Evolutionary conservation across 352 stramenopile species (phyloP).

Genomic region (Peronospora belbahrii): DNA sequence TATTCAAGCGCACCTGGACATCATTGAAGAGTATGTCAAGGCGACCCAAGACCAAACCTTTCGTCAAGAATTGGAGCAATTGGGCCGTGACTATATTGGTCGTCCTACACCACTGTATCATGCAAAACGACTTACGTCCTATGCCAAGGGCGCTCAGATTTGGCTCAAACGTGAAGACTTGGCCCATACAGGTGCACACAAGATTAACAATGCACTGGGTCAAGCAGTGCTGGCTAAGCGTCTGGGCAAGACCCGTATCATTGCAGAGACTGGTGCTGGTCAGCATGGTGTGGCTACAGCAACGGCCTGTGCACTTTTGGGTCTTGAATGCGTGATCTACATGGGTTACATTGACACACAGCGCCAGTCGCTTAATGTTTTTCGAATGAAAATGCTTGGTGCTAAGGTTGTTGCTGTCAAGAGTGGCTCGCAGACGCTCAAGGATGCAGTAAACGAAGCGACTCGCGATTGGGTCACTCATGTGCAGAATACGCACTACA

Average conservation of each 20-base stretch:
- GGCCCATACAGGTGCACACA: slow-evolving; percentile 96
- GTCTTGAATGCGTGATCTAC: slow-evolving; percentile 96
- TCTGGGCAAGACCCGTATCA: slow-evolving; percentile 96
- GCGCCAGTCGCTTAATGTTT: slow-evolving; percentile 97
- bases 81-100: slow-evolving; percentile 90
- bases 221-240: slow-evolving; percentile 93
- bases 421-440: slow-evolving; percentile 93
- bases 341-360: slow-evolving; percentile 98
- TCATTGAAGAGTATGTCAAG: slow-evolving; percentile 90
- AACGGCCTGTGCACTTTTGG: slow-evolving; percentile 93
- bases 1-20: slow-evolving; percentile 93
- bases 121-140: slow-evolving; percentile 91
- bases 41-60: slow-evolving; percentile 94
- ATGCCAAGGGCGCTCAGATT: slow-evolving; percentile 91
- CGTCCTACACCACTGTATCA: slow-evolving; percentile 95
- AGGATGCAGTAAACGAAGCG: slow-evolving; percentile 98
- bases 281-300: slow-evolving; percentile 98
- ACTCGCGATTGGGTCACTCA: slow-evolving; percentile 99
- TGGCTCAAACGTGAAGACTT: slow-evolving; percentile 98
- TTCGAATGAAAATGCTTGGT: slow-evolving; percentile 99
- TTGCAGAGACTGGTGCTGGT: slow-evolving; percentile 96
- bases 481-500: slow-evolving; percentile 97
- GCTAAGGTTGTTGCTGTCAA: slow-evolving; percentile 97
- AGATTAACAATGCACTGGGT: slow-evolving; percentile 99
- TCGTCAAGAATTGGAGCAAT: slow-evolving; percentile 90